Percentiles rank a stretch among this genome's conserved stretches.
Conservation (phyloP, 192 early-diverging fungal genomes). For the Backusella parvicylindrica region DNA sequence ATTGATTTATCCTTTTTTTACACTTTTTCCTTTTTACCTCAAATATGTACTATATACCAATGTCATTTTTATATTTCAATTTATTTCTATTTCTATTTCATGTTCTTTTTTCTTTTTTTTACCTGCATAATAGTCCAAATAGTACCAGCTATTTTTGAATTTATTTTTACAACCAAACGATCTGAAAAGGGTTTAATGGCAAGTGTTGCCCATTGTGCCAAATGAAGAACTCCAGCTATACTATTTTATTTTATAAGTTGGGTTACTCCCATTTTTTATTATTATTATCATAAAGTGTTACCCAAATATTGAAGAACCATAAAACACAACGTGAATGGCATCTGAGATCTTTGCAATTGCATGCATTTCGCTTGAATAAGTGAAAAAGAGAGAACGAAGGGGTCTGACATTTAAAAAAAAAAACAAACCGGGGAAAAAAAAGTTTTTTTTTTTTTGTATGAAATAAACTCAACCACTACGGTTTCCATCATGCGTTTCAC, state of each 20-base stretch:
- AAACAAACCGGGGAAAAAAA: background rate
- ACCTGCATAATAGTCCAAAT: constrained; percentile 58
- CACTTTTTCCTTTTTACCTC: background rate
- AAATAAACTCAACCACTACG: background rate
- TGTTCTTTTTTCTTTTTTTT: background rate
- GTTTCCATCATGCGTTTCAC: constrained; percentile 12
- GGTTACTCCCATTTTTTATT: too few species aligned
- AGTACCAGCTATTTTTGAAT: constrained; percentile 41
- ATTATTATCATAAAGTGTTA: too few species aligned
- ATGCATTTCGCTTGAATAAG: background rate
- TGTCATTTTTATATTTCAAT: background rate
- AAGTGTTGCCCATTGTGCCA: constrained; percentile 47
- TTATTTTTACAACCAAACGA: constrained; percentile 46
- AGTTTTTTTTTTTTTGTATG: background rate
- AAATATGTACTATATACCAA: constrained; percentile 4
- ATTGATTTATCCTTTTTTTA: constrained; percentile 5
- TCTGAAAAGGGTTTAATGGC: constrained; percentile 46
- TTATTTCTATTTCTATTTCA: background rate
- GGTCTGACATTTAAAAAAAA: background rate
- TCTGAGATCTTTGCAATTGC: background rate
- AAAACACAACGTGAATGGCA: constrained; percentile 10
- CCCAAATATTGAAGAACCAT: constrained; percentile 22
- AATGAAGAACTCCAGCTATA: constrained; percentile 24
- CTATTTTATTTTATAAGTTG: background rate
- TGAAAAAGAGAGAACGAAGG: background rate